Evolutionary conservation across 1,284 basidiomycete genomes (phyloP).

Genomic region (Ustilago crameri): DNA sequence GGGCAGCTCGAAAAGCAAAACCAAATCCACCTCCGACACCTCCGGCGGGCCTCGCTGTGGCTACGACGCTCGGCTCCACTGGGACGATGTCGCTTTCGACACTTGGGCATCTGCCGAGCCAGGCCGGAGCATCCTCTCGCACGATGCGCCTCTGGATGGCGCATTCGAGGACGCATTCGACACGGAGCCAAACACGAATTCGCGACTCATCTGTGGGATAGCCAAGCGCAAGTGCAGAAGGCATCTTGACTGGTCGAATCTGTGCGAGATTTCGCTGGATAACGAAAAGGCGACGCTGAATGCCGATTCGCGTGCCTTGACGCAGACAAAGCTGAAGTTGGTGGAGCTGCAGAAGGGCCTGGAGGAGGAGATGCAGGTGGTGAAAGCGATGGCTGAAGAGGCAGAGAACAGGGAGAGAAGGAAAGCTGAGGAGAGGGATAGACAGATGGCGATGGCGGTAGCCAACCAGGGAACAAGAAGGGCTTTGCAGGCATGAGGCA

Average conservation of each 20-base stretch:
- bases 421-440: conserved; percentile 23
- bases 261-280: conserved; percentile 37
- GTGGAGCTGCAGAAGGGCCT: conserved; percentile 7
- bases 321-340: conserved; percentile 20
- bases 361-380: conserved; percentile 9
- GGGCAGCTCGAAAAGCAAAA: conserved; percentile 15
- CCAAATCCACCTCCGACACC: conserved; percentile 11
- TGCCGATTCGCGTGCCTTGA: conserved; percentile 25
- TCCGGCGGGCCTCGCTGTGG: conserved; percentile 38
- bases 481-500: background rate
- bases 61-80: conserved; percentile 47
- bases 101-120: conserved; percentile 13
- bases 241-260: conserved; percentile 46
- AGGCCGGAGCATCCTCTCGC: conserved; percentile 22
- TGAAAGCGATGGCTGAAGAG: background rate
- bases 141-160: conserved; percentile 27
- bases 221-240: conserved; percentile 45
- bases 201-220: conserved; percentile 17
- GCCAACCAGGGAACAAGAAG: conserved; percentile 19
- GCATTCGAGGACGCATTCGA: conserved; percentile 12
- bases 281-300: conserved; percentile 37
- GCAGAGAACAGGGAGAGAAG: conserved; percentile 9
- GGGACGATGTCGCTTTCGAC: conserved; percentile 35
- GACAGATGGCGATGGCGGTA: conserved; percentile 22
- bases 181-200: background rate